phyloP scores from a whole-genome alignment of 441 rosid species.

The Adansonia rubrostipa region DNA sequence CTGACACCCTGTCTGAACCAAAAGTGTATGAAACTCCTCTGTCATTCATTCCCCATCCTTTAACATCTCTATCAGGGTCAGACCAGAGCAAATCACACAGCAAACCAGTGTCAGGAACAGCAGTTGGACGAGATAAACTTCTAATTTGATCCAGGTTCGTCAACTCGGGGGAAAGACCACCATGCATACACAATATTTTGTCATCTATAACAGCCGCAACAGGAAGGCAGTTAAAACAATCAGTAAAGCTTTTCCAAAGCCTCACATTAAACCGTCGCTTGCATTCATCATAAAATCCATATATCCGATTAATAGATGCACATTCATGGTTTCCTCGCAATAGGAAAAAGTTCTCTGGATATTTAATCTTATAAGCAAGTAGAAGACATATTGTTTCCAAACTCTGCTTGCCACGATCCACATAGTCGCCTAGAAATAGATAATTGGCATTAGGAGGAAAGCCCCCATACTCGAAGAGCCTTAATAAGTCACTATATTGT shows the following conservation, averaged over 20 bases:
- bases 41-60: constrained; percentile 95
- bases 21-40: constrained; percentile 92
- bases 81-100: constrained; percentile 97
- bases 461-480: constrained; percentile 92
- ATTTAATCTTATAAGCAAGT: constrained; percentile 87
- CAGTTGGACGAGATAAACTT: constrained; percentile 72
- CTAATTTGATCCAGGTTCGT: constrained; percentile 73
- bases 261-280: constrained; percentile 86
- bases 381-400: constrained; percentile 91
- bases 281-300: constrained; percentile 93
- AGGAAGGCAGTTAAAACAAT: constrained; percentile 90
- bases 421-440: constrained; percentile 88
- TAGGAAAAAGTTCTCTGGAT: constrained; percentile 89
- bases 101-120: constrained; percentile 78
- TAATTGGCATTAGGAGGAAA: constrained; percentile 91
- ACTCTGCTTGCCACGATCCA: constrained; percentile 94
- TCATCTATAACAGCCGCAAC: constrained; percentile 89
- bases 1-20: constrained; percentile 84
- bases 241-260: constrained; percentile 85
- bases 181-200: constrained; percentile 92
- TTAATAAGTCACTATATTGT: constrained; percentile 84
- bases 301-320: constrained; percentile 85
- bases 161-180: constrained; percentile 91
- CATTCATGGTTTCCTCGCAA: constrained; percentile 90
- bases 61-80: constrained; percentile 83